Conservation (phyloP, 2,329 filamentous ascomycete species). For the Canariomyces notabilis region DNA sequence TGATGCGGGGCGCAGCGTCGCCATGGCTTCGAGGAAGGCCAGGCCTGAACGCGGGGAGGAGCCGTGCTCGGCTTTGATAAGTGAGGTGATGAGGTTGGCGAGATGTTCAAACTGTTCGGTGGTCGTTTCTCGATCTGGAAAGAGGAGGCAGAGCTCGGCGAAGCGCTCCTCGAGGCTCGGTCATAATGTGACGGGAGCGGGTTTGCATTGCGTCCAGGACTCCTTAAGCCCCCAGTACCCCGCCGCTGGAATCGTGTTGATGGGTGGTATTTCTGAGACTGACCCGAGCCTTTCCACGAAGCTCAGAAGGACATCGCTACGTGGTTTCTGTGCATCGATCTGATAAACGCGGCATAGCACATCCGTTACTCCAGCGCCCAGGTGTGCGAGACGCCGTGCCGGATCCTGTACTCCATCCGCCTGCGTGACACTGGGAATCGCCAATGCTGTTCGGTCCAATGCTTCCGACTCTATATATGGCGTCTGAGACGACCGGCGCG, state of each 20-base stretch:
- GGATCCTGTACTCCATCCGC: not conserved
- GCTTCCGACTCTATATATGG: constrained; percentile 7
- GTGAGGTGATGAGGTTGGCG: not conserved
- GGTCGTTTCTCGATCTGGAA: not conserved
- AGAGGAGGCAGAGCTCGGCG: constrained; percentile 12
- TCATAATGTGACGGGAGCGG: not conserved
- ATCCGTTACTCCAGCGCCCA: not conserved
- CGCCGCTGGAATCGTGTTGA: not conserved
- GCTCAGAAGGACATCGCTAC: not conserved
- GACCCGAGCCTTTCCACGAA: not conserved
- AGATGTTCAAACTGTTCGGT: constrained; percentile 5
- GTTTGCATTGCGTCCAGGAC: not conserved
- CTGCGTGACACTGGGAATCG: not conserved
- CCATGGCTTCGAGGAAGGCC: constrained; percentile 15
- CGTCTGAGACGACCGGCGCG: not conserved
- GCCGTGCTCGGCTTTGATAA: constrained; percentile 11
- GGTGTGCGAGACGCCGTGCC: not conserved
- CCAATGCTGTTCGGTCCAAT: not conserved
- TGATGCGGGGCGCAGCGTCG: not conserved
- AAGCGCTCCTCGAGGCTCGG: constrained; percentile 8
- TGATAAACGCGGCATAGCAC: not conserved
- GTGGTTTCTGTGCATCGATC: not conserved
- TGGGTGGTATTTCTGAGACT: not conserved
- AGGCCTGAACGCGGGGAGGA: not conserved
- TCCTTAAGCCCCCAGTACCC: constrained; percentile 4